Evolutionary conservation across 2,329 filamentous ascomycete genomes (phyloP), one percentile per base, ranked within the genome.

Genomic region (Colletotrichum gigasporum): DNA sequence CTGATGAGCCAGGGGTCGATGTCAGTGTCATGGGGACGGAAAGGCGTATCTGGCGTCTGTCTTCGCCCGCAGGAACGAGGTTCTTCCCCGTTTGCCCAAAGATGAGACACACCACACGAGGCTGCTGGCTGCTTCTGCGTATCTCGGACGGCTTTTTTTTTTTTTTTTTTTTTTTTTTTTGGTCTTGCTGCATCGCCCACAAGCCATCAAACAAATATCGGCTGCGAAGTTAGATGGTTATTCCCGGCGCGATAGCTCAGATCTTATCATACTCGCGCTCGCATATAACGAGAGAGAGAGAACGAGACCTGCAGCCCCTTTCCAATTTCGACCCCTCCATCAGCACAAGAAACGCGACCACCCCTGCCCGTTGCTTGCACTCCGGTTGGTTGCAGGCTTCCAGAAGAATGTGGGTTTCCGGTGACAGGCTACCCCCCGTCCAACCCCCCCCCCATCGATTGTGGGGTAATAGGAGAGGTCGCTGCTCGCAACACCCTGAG

Each of bases 321-420:
- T 54, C 16, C 42, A 54, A 61, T 61, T 30, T 64, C 48, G 32
- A 54, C 45, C 16, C 18, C 30, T 53, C 56, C 30, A 22, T 44
- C 28, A 41, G 16, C 42, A 32, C 20, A 22, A n/a, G 42, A 61
- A 54, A 42, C 42, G 41, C 34, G 16, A 16, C 18, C 24, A 41
- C 32, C 55, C 56, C 56, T 61, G 48, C 22, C 18, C 7, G 20
- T 20, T 48, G 14, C 39, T 22, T 44, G 56, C 24, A 24, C 39
- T 55, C 34, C 56, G 48, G 48, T 64, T 64, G 56, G 61, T n/a
- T 42, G 34, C 42, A 28, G 30, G 61, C 56, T 64, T 64, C 61
- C 48, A 61, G 61, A 64, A 64, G 48, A 50, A 22, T 54, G 61
- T 44, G 61, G 56, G 34, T 61, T 63, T 41, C 48, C 7, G 28